A percentile compares a stretch with the other conserved stretches of the same genome.
Evolutionary conservation across 345 rosid species (phyloP).

Genomic region (Balakata baccata): DNA sequence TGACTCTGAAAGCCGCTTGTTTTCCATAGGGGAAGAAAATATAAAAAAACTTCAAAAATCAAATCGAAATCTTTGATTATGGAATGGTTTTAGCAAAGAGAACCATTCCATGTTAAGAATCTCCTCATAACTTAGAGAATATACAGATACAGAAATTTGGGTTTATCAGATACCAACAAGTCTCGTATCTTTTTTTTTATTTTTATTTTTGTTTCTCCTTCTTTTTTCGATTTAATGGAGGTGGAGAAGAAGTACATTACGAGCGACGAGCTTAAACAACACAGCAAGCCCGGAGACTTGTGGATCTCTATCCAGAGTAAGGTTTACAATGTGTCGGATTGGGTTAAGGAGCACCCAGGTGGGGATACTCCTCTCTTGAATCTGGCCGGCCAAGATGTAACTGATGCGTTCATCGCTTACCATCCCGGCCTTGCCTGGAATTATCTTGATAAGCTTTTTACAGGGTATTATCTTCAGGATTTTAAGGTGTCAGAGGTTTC

Average conservation of each 20-base stretch:
- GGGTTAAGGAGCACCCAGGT: conserved; percentile 87
- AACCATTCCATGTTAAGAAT: neutral
- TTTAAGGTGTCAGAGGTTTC: conserved; percentile 68
- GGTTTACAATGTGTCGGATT: conserved; percentile 67
- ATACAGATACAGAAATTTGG: neutral
- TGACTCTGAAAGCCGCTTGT: too few relatives aligned
- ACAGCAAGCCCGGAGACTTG: conserved; percentile 62
- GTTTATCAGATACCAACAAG: neutral
- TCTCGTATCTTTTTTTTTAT: neutral
- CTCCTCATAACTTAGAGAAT: neutral
- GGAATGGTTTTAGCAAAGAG: neutral
- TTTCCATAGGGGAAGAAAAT: too few relatives aligned
- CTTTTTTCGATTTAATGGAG: conserved; percentile 24
- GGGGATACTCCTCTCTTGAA: conserved; percentile 67
- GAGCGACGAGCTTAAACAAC: conserved; percentile 55
- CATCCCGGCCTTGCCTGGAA: conserved; percentile 87
- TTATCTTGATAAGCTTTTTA: conserved; percentile 60
- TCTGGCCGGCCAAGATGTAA: conserved; percentile 84
- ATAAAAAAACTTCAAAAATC: neutral
- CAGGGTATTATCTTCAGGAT: conserved; percentile 64
- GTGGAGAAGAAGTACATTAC: conserved; percentile 49
- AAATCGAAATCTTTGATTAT: neutral
- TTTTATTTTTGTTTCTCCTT: too few relatives aligned
- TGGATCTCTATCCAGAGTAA: conserved; percentile 93
- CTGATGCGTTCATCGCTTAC: conserved; percentile 91